These are phyloP conservation scores for Neurospora sp. DNA, from an alignment of 2,329 filamentous ascomycete species.

Conservation along the genomic window DNA sequence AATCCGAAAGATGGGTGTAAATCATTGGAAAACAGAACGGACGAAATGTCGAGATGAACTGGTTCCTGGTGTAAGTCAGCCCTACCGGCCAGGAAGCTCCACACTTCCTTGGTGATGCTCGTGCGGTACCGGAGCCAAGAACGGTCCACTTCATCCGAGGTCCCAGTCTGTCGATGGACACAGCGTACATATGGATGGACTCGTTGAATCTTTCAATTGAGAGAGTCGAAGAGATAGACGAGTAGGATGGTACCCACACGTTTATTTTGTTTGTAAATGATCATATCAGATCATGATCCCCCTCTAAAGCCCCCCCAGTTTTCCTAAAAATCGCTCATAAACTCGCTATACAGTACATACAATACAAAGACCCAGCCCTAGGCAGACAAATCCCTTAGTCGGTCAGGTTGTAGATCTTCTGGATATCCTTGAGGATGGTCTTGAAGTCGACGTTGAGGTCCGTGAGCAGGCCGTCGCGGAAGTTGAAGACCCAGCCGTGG, in stretches of 20 bases:
- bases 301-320: neutral
- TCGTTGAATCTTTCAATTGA: neutral
- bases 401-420: constrained; percentile 51
- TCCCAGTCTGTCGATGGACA: neutral
- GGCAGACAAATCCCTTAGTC: constrained; percentile 2
- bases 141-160: neutral
- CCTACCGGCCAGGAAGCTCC: neutral
- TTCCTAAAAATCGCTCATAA: neutral
- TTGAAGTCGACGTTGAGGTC: constrained; percentile 49
- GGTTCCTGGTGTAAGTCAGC: neutral
- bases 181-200: neutral
- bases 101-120: neutral
- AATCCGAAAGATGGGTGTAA: neutral
- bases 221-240: neutral
- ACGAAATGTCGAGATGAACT: neutral
- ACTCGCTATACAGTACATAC: neutral
- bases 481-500: constrained; percentile 66
- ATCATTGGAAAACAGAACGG: neutral
- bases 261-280: neutral
- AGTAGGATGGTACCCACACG: neutral
- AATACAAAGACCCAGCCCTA: neutral
- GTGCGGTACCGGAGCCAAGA: neutral
- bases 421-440: constrained; percentile 38
- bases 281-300: neutral
- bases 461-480: constrained; percentile 55